Conservation (phyloP, 2,329 filamentous ascomycete species). For the Mollisiaceae sp. region DNA sequence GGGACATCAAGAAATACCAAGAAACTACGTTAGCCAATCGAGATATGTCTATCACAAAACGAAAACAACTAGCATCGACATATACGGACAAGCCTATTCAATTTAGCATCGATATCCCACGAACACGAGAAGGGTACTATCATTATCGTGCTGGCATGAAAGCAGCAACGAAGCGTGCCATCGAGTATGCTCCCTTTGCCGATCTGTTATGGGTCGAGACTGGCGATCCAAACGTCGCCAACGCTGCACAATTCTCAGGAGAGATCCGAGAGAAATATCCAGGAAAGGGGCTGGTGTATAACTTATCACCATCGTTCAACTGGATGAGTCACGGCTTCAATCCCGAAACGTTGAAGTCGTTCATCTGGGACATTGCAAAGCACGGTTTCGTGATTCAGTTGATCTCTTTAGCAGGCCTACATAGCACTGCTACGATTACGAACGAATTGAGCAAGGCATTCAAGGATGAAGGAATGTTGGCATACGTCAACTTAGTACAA, state of each 20-base stretch:
- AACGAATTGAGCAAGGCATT: conserved; percentile 81
- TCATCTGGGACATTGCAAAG: conserved; percentile 94
- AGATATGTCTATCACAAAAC: conserved; percentile 78
- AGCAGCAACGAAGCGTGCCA: conserved; percentile 89
- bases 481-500: conserved; percentile 95
- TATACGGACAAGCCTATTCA: conserved; percentile 71
- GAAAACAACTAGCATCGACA: conserved; percentile 72
- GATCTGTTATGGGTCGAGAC: conserved; percentile 98
- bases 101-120: conserved; percentile 91
- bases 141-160: conserved; percentile 84
- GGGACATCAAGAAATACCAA: conserved; percentile 72
- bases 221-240: conserved; percentile 81
- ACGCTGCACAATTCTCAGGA: conserved; percentile 75
- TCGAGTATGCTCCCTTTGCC: conserved; percentile 89
- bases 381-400: conserved; percentile 79
- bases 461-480: conserved; percentile 92
- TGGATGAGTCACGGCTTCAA: conserved; percentile 97
- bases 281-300: conserved; percentile 92
- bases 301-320: conserved; percentile 96
- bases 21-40: conserved; percentile 64
- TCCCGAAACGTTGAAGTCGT: conserved; percentile 80
- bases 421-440: conserved; percentile 67
- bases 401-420: conserved; percentile 68
- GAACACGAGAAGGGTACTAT: conserved; percentile 93
- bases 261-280: conserved; percentile 74